These are phyloP conservation scores for Iris macrosiphon DNA, from an alignment of 106 monocot genomes.

Conservation along the genomic window DNA sequence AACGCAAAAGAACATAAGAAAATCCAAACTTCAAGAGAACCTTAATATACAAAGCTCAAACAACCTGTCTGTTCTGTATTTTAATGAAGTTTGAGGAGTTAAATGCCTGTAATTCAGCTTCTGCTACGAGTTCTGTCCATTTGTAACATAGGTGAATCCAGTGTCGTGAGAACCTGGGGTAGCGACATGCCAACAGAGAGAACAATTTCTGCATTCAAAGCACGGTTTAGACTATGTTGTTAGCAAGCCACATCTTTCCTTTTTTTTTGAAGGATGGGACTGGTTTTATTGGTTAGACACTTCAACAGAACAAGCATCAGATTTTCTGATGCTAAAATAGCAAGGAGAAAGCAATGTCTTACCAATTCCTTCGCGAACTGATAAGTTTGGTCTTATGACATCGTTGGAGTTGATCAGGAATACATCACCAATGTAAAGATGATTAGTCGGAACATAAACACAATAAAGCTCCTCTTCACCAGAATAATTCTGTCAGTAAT, in stretches of 20 bases:
- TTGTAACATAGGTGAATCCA: slow-evolving; percentile 12
- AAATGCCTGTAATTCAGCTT: too few relatives aligned
- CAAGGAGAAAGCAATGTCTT: slow-evolving; percentile 8
- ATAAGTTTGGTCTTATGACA: slow-evolving; percentile 76
- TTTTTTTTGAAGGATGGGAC: too few relatives aligned
- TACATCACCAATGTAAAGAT: slow-evolving; percentile 81
- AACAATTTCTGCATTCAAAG: slow-evolving; percentile 81
- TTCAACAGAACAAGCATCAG: too few relatives aligned
- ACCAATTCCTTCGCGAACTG: slow-evolving; percentile 94
- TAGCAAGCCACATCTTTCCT: too few relatives aligned
- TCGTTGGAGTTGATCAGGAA: slow-evolving; percentile 67
- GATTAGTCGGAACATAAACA: slow-evolving; percentile 88
- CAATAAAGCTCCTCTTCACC: slow-evolving; percentile 78
- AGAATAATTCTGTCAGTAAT: slow-evolving; percentile 42
- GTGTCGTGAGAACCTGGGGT: slow-evolving; percentile 55
- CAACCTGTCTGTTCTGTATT: too few relatives aligned
- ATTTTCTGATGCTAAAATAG: too few relatives aligned
- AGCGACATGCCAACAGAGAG: slow-evolving; percentile 76
- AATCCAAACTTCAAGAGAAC: neutral
- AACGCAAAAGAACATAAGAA: neutral
- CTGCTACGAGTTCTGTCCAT: slow-evolving; percentile 1
- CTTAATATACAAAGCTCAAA: too few relatives aligned
- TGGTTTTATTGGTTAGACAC: too few relatives aligned
- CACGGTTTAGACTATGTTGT: too few relatives aligned
- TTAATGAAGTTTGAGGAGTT: too few relatives aligned